Evolutionary conservation across 345 rosid species (phyloP), one percentile per base, ranked within the genome.

Genomic region (Rhodomyrtus tomentosa): DNA sequence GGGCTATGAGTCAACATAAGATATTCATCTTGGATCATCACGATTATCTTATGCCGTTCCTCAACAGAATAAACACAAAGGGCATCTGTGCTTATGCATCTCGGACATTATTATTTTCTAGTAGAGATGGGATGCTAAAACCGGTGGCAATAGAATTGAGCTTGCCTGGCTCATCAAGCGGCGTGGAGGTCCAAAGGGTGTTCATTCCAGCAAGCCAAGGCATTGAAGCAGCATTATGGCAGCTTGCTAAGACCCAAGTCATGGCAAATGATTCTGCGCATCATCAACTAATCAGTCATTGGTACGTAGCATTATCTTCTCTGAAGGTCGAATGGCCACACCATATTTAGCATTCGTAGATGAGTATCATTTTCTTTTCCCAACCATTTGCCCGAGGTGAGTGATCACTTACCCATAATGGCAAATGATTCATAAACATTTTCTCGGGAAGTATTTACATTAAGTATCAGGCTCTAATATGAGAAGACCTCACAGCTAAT

Each of bases 171-270:
- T 15, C 73, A 38, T 81, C 29, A 12, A 5, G 5, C 40, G 40
- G 12, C 4, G 10, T 15, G 48, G 84, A 27, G 84, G 52, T 50
- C 84, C 80, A 82, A 32, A 32, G 86, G 84, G 89, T 91, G 81
- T 82, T 91, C 56, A 85, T 76, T 76, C 96, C 93, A 54, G 91
- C 87, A 82, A 87, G 85, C 53, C 82, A 88, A 84, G 94, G 92
- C 49, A 90, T 87, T 36, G 91, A 89, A 85, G 91, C 89, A 51
- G 94, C 90, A 81, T 82, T 88, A 59, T 94, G 95, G 96, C 90
- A 86, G n/a, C 84, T 92, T 14, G 96, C 93, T 15, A 93, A 91
- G 90, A 56, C 93, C 76, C 96, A 93, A 74, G 96, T 94, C 81
- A 85, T 89, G 52, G 90, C 92, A 40, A 94, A 92, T 84, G 96